phyloP scores from a whole-genome alignment of 2,329 filamentous ascomycete genomes.

The Nothomitra cinnamomea region DNA sequence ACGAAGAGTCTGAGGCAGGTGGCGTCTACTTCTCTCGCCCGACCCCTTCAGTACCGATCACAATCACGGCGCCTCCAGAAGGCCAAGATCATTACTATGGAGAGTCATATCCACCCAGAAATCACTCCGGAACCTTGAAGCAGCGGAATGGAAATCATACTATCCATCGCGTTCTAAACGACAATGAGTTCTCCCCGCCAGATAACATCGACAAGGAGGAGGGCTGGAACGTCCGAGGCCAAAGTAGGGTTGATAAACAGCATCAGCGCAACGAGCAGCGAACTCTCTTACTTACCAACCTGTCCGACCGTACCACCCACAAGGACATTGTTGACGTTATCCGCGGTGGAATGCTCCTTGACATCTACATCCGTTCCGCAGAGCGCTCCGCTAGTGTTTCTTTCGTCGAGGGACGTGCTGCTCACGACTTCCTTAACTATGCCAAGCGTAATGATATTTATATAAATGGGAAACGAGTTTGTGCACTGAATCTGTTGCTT shows the following conservation, averaged over 20 bases:
- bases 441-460: slow-evolving; percentile 49
- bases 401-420: slow-evolving; percentile 47
- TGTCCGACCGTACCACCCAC: slow-evolving; percentile 45
- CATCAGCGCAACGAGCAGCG: slow-evolving; percentile 23
- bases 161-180: background rate
- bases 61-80: background rate
- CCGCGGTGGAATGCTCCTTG: slow-evolving; percentile 53
- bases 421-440: slow-evolving; percentile 47
- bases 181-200: background rate
- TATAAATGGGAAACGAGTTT: slow-evolving; percentile 49
- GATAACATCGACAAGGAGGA: background rate
- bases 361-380: slow-evolving; percentile 43
- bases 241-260: background rate
- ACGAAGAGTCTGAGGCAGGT: background rate
- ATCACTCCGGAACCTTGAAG: background rate
- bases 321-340: slow-evolving; percentile 47
- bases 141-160: slow-evolving; percentile 1
- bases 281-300: slow-evolving; percentile 44
- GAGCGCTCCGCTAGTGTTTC: slow-evolving; percentile 49
- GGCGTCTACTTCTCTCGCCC: background rate
- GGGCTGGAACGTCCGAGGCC: background rate
- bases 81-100: background rate
- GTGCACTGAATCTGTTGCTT: slow-evolving; percentile 14
- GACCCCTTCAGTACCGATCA: background rate
- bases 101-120: background rate